These are phyloP conservation scores for Aristolochia fimbriata DNA, from an alignment of 164 flowering plant species.

Conservation along the genomic window DNA sequence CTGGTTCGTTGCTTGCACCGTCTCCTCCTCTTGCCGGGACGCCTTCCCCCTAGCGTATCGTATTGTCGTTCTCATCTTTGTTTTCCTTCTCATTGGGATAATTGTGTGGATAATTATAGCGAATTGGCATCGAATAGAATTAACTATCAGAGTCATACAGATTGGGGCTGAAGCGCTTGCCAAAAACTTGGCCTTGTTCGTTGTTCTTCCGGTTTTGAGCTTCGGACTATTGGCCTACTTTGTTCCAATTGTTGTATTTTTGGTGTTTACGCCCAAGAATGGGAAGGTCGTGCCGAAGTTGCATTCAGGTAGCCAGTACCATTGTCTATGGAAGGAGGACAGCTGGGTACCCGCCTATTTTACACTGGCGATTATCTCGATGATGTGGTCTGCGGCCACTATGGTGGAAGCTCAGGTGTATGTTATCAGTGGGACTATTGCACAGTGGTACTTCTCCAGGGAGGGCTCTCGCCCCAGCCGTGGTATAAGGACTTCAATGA, in stretches of 20 bases:
- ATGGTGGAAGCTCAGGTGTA: slow-evolving; percentile 51
- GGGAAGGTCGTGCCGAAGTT: slow-evolving; percentile 55
- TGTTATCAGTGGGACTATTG: slow-evolving; percentile 23
- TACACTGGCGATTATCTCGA: slow-evolving; percentile 72
- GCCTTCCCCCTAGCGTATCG: slow-evolving; percentile 60
- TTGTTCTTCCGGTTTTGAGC: slow-evolving; percentile 53
- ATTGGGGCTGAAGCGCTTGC: slow-evolving; percentile 68
- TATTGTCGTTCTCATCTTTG: slow-evolving; percentile 55
- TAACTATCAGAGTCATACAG: slow-evolving; percentile 59
- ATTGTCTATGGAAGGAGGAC: slow-evolving; percentile 86
- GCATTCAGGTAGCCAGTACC: slow-evolving; percentile 32
- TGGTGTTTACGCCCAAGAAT: slow-evolving; percentile 65
- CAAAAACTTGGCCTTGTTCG: slow-evolving; percentile 58
- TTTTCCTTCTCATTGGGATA: slow-evolving; percentile 60
- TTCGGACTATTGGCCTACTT: slow-evolving; percentile 48
- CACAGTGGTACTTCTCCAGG: slow-evolving; percentile 91
- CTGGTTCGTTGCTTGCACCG: slow-evolving; percentile 90
- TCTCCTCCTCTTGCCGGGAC: slow-evolving; percentile 48
- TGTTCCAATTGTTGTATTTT: slow-evolving; percentile 75
- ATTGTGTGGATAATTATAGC: slow-evolving; percentile 68
- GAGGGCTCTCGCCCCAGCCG: slow-evolving; percentile 41
- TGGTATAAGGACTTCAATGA: slow-evolving; percentile 65
- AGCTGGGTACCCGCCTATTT: slow-evolving; percentile 93
- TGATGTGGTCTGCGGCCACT: slow-evolving; percentile 70
- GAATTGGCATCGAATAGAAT: slow-evolving; percentile 77